Conservation (phyloP, 352 stramenopile genomes). For the Pythium monospermum region DNA sequence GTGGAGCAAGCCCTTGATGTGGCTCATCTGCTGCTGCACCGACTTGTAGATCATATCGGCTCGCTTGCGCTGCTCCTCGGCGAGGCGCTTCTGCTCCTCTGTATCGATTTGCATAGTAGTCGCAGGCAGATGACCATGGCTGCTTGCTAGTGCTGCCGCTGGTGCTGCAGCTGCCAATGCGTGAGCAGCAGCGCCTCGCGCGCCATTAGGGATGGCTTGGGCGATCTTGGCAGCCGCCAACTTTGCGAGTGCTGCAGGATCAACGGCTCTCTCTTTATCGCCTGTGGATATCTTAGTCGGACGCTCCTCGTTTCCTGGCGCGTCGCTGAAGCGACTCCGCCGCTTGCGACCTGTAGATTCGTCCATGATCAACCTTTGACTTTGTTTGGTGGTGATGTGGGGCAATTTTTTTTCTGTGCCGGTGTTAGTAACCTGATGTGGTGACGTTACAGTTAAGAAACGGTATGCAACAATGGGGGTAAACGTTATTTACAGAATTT, state of each 20-base stretch:
- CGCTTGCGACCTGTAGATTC: slow-evolving; percentile 49
- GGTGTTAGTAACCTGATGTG: not conserved
- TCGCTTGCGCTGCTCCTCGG: slow-evolving; percentile 53
- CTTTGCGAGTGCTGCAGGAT: slow-evolving; percentile 62
- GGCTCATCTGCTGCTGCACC: slow-evolving; percentile 79
- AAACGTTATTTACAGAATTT: no score
- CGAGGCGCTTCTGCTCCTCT: slow-evolving; percentile 33
- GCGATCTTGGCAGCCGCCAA: slow-evolving; percentile 68
- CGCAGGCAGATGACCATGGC: no score
- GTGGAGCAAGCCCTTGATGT: slow-evolving; percentile 60
- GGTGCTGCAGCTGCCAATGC: slow-evolving; percentile 2
- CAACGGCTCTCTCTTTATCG: slow-evolving; percentile 17
- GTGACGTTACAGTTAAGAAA: not conserved
- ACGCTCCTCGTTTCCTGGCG: slow-evolving; percentile 17
- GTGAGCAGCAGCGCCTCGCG: not conserved
- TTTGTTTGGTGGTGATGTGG: not conserved
- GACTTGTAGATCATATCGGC: slow-evolving; percentile 80
- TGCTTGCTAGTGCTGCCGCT: not conserved
- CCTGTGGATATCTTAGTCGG: slow-evolving; percentile 16
- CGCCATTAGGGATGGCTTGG: slow-evolving; percentile 36
- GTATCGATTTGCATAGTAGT: slow-evolving; percentile 22
- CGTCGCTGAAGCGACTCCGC: slow-evolving; percentile 83
- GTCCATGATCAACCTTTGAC: slow-evolving; percentile 16
- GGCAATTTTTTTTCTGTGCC: slow-evolving; percentile 22
- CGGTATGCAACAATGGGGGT: not conserved